These are phyloP conservation scores for Neofusicoccum umdonicola DNA, from an alignment of 2,329 filamentous ascomycete species.

Conservation along the genomic window DNA sequence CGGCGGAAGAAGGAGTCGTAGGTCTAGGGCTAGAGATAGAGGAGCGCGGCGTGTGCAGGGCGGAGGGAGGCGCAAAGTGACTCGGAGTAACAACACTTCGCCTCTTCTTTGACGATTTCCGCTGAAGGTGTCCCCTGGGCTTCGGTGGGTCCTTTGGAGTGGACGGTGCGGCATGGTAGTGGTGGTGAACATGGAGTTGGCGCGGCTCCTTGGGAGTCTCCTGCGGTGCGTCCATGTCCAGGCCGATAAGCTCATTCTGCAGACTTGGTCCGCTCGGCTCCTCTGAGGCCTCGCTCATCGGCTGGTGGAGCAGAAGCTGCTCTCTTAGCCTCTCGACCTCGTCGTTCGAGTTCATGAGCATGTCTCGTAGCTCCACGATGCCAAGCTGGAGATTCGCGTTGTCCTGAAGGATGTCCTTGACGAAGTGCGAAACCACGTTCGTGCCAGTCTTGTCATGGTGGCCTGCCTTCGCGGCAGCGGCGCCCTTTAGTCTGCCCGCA, in stretches of 20 bases:
- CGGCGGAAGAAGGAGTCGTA: constrained; percentile 47
- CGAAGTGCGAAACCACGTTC: constrained; percentile 88
- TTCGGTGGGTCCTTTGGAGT: constrained; percentile 38
- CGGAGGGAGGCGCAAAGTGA: constrained; percentile 44
- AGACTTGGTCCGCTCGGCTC: constrained; percentile 53
- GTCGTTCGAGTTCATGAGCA: constrained; percentile 88
- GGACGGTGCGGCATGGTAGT: constrained; percentile 65
- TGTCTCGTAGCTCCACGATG: constrained; percentile 84
- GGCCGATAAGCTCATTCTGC: constrained; percentile 64
- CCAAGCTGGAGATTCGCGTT: constrained; percentile 92
- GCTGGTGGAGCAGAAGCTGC: constrained; percentile 76
- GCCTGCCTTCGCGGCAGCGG: constrained; percentile 68
- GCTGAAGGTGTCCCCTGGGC: constrained; percentile 40
- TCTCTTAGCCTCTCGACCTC: constrained; percentile 86
- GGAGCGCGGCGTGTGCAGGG: constrained; percentile 35
- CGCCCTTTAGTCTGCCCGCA: constrained; percentile 76
- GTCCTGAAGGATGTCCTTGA: constrained; percentile 91
- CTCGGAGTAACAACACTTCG: constrained; percentile 62
- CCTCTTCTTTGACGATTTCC: constrained; percentile 69
- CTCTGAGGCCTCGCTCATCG: constrained; percentile 48
- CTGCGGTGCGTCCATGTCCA: constrained; percentile 23
- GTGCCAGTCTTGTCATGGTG: constrained; percentile 58
- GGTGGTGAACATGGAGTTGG: constrained; percentile 82
- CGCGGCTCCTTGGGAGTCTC: constrained; percentile 26
- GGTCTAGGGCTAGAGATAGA: constrained; percentile 37